Percentiles rank a stretch among this genome's conserved stretches.
These are phyloP conservation scores for Cladosporium halotolerans DNA, from an alignment of 2,329 filamentous ascomycete species.

Conservation along the genomic window DNA sequence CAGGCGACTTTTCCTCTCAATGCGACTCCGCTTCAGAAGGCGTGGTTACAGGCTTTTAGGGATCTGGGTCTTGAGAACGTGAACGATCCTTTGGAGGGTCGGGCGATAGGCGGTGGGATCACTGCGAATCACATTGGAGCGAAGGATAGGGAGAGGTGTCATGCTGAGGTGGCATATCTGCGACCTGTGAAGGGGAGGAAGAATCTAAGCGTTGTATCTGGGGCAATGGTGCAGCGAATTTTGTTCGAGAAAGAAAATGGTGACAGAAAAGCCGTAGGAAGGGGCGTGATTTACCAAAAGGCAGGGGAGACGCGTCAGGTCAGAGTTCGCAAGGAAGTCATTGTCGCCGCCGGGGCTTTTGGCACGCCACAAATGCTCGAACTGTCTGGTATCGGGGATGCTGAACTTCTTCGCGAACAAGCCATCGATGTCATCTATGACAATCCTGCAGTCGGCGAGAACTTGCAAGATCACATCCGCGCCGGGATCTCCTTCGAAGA, in stretches of 20 bases:
- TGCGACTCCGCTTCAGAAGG: conserved; percentile 10
- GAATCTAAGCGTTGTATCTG: conserved; percentile 16
- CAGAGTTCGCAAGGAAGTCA: conserved; percentile 41
- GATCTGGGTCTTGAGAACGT: conserved; percentile 12
- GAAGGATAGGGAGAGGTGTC: conserved; percentile 15
- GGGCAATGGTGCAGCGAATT: conserved; percentile 16
- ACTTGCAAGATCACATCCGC: conserved; percentile 25
- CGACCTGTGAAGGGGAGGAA: conserved; percentile 13
- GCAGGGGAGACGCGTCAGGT: conserved; percentile 18
- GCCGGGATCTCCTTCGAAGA: conserved; percentile 19
- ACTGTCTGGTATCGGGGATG: conserved; percentile 48
- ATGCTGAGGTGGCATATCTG: conserved; percentile 19
- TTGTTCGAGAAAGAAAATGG: conserved; percentile 8
- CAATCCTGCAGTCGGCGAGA: conserved; percentile 21
- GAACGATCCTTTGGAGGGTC: conserved; percentile 13
- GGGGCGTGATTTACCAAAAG: conserved; percentile 10
- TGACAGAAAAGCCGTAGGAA: neutral
- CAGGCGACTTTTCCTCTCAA: conserved; percentile 11
- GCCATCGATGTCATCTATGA: conserved; percentile 17
- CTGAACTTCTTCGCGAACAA: conserved; percentile 5
- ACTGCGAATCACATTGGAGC: conserved; percentile 9
- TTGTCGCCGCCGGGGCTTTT: conserved; percentile 53
- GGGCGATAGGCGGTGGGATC: neutral
- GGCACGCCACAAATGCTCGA: conserved; percentile 55
- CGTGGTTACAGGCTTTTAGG: conserved; percentile 17